These are phyloP conservation scores for Paecilomyces dactylethromorphus DNA, from an alignment of 2,329 filamentous ascomycete genomes.

Conservation along the genomic window DNA sequence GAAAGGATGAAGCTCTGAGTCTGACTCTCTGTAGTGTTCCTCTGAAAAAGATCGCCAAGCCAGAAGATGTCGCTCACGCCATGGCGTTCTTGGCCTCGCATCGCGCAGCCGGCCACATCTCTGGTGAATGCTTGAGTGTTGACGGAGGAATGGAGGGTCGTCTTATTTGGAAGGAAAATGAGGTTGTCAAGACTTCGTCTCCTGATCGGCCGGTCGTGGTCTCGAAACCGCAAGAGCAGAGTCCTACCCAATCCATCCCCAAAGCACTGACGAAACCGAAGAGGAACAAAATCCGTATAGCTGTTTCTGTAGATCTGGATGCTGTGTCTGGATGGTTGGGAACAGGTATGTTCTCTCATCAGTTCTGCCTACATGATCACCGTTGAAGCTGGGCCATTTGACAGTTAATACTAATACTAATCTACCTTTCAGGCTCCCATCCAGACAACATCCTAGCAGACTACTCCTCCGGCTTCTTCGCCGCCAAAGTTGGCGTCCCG, in stretches of 20 bases:
- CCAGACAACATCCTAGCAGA: slow-evolving; percentile 50
- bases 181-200: slow-evolving; percentile 16
- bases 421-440: slow-evolving; percentile 22
- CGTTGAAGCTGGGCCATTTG: neutral
- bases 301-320: slow-evolving; percentile 48
- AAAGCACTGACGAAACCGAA: slow-evolving; percentile 4
- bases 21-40: slow-evolving; percentile 24
- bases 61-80: slow-evolving; percentile 43
- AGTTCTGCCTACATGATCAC: neutral
- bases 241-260: slow-evolving; percentile 6
- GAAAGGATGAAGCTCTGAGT: neutral
- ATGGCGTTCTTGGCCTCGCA: slow-evolving; percentile 47
- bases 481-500: slow-evolving; percentile 50
- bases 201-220: neutral
- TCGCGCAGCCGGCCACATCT: slow-evolving; percentile 47
- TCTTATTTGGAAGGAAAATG: slow-evolving; percentile 43
- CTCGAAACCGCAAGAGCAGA: neutral
- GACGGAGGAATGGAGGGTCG: slow-evolving; percentile 48
- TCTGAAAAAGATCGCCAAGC: slow-evolving; percentile 42
- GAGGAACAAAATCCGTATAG: slow-evolving; percentile 17
- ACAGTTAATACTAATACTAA: neutral
- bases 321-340: slow-evolving; percentile 56
- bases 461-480: slow-evolving; percentile 51
- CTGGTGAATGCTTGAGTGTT: slow-evolving; percentile 47
- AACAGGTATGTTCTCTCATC: slow-evolving; percentile 36